Percentiles rank a stretch among this genome's conserved stretches.
Conservation (phyloP, 805 yeast species). For the Kodamaea neixiangensis region DNA sequence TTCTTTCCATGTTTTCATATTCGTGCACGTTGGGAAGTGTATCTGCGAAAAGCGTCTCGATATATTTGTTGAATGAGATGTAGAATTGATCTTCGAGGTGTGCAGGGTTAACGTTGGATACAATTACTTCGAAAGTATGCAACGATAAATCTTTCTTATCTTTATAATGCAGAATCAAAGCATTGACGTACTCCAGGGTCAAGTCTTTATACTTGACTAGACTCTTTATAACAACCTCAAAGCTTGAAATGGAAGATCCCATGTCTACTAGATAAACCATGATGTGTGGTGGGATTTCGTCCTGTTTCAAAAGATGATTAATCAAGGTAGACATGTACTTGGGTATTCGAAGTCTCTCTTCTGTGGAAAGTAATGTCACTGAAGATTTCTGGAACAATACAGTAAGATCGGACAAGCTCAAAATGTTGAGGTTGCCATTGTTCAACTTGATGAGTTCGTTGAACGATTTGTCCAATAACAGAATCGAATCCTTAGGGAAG, state of each 20-base stretch:
- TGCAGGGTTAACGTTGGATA: not conserved
- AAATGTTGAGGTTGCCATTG: conserved; percentile 10
- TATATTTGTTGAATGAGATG: conserved; percentile 21
- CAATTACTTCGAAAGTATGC: conserved; percentile 17
- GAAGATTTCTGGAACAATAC: conserved; percentile 8
- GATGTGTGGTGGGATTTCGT: conserved; percentile 18
- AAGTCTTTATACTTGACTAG: conserved; percentile 15
- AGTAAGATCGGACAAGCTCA: conserved; percentile 2
- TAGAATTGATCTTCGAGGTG: conserved; percentile 24
- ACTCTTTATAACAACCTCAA: conserved; percentile 15
- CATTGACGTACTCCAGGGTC: conserved; percentile 18
- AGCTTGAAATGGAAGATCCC: conserved; percentile 20
- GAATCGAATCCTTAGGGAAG: conserved; percentile 16
- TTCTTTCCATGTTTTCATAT: conserved; percentile 31
- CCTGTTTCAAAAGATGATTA: conserved; percentile 17
- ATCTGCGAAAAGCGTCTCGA: conserved; percentile 30
- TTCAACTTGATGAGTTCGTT: conserved; percentile 19
- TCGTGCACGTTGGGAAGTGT: conserved; percentile 37
- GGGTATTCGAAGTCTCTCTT: conserved; percentile 20
- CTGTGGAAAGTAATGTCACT: conserved; percentile 1
- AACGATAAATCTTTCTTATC: conserved; percentile 13
- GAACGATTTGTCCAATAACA: conserved; percentile 23
- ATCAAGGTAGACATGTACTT: conserved; percentile 30
- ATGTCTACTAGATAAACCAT: conserved; percentile 30
- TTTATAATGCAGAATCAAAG: conserved; percentile 17